Conservation (phyloP, 192 early-diverging fungal genomes). For the Backusella westeae region DNA sequence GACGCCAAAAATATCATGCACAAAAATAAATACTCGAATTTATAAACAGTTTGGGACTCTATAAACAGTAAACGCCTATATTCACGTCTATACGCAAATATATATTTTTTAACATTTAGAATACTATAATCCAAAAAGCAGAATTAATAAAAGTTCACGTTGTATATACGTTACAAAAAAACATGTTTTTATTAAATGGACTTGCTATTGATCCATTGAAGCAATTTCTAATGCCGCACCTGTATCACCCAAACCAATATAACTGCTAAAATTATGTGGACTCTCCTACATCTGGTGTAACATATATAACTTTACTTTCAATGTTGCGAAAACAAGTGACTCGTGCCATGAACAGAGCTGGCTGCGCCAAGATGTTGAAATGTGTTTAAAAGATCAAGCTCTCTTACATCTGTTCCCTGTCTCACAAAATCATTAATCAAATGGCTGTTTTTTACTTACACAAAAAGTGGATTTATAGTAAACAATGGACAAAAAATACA, state of each 20-base stretch:
- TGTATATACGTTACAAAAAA: neutral
- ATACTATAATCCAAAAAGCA: neutral
- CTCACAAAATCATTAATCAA: neutral
- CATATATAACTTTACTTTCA: neutral
- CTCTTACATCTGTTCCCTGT: neutral
- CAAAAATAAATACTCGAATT: neutral
- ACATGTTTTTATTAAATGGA: constrained; percentile 7
- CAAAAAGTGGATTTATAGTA: neutral
- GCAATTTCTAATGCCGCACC: neutral
- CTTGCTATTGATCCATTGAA: constrained; percentile 4
- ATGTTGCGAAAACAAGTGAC: constrained; percentile 4
- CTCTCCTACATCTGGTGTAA: constrained; percentile 5
- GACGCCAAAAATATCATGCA: neutral
- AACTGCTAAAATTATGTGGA: neutral
- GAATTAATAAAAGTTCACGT: constrained; percentile 1
- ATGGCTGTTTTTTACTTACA: neutral
- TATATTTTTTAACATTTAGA: neutral
- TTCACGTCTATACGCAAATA: neutral
- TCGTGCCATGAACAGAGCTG: neutral
- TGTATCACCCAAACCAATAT: constrained; percentile 1
- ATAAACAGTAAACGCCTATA: neutral
- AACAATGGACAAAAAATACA: neutral
- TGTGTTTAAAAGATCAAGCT: neutral
- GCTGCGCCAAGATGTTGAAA: neutral
- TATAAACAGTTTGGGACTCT: neutral